Percentiles rank a stretch among this genome's conserved stretches.
These are phyloP conservation scores for Nakataea oryzae DNA, from an alignment of 2,329 filamentous ascomycete genomes.

Conservation along the genomic window DNA sequence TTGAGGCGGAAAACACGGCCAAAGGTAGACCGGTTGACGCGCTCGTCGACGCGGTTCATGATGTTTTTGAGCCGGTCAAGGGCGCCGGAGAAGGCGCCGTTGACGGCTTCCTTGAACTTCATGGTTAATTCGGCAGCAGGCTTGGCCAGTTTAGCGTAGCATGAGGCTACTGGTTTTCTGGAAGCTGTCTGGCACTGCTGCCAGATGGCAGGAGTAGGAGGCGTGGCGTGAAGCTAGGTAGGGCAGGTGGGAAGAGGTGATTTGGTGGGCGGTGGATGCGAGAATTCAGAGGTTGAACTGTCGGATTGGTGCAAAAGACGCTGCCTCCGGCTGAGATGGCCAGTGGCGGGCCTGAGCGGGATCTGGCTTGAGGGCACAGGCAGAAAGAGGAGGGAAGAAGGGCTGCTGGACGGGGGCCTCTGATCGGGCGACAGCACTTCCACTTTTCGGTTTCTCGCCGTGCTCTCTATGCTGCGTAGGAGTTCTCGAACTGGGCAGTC, in stretches of 20 bases:
- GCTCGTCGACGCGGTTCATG: not conserved
- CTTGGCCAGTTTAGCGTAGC: not conserved
- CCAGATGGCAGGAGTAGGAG: not conserved
- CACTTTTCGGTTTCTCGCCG: not conserved
- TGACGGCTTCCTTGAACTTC: not conserved
- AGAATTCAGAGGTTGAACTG: not conserved
- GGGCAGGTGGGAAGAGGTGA: not conserved
- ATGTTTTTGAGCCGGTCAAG: not conserved
- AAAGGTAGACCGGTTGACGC: slow-evolving; percentile 30
- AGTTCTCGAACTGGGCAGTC: too few relatives aligned
- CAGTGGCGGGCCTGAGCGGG: not conserved
- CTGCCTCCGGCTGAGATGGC: not conserved
- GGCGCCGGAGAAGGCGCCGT: not conserved
- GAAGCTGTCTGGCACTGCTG: not conserved
- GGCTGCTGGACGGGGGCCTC: not conserved
- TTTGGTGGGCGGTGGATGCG: not conserved
- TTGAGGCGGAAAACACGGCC: slow-evolving; percentile 56
- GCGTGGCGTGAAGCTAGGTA: not conserved
- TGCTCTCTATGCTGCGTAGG: not conserved
- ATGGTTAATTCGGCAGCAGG: not conserved
- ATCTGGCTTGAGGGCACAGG: not conserved
- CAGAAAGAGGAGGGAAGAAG: not conserved
- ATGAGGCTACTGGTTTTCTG: not conserved
- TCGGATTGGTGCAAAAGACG: not conserved
- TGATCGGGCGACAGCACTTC: not conserved